Base-by-base conservation (phyloP, 2,329 filamentous ascomycete genomes). In the Penicillium sp. region DNA sequence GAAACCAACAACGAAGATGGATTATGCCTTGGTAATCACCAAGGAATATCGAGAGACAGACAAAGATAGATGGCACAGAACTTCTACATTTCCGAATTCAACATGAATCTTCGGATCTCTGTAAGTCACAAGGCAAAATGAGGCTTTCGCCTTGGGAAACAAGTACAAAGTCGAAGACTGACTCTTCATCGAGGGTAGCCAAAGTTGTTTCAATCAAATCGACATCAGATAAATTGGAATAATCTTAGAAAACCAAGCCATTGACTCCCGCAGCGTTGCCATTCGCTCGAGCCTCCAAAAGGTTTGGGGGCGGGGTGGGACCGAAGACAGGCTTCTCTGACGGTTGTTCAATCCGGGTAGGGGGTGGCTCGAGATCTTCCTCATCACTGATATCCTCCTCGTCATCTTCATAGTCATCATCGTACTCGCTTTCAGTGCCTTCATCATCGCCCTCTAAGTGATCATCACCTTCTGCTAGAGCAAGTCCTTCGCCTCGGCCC, bases 401-500 rank as follows among this genome's bases (percentile, higher is more conserved):
- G 29, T 84, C 82, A 48, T 88, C 84, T 66, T 89, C 86, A 63
- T 86, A 78, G 46, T 79, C 86, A 55, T 82, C 82, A 54, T 85
- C 84, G 58, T 85, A 63, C 82, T 86, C 71, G 60, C 71, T 73
- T 57, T 73, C 71, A 17, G 71, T 73, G 37, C 71, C 71, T 51
- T 73, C 71, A 25, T 73, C 71, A 63, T 82, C 74, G 33, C 75
- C 75, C 73, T 86, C 87, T 63, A 84, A 80, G 63, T 84, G 65
- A 56, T 62, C 64, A 8, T 65, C 65, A 7, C 58, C 84, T 62
- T 80, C 82, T 56, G 80, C 83, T 77, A 85, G 80, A 58, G 80
- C 83, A 77, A 85, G 81, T 57, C 86, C 87, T 58, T 89, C 84
- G 55, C 91, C 91, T 59, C 93, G 87, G 17, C 93, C 93, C 71